phyloP scores from a whole-genome alignment of 768 basidiomycete genomes.

The Tricholoma sp. region DNA sequence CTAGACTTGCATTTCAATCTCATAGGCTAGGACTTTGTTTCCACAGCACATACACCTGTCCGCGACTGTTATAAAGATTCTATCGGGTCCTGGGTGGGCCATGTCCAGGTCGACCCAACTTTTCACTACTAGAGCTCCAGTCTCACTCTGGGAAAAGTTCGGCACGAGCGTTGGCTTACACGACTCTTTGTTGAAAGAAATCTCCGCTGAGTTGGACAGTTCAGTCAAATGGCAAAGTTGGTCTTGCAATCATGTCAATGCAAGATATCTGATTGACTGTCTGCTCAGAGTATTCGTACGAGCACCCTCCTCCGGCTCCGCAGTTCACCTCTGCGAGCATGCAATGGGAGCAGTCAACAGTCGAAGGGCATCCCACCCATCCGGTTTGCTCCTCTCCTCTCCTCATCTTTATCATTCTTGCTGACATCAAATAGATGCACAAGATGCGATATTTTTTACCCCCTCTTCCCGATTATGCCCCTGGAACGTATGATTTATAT shows the following conservation, averaged over 20 bases:
- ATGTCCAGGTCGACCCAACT: conserved; percentile 20
- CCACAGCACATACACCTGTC: conserved; percentile 26
- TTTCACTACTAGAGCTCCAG: conserved; percentile 26
- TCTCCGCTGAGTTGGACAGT: conserved; percentile 42
- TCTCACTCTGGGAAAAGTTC: conserved; percentile 41
- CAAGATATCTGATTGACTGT: neutral
- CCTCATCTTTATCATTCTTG: neutral
- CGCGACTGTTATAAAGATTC: conserved; percentile 18
- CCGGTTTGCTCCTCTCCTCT: conserved; percentile 32
- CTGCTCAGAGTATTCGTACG: conserved; percentile 39
- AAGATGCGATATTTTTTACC: conserved; percentile 48
- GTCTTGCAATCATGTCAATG: conserved; percentile 6
- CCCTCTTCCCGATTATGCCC: conserved; percentile 39
- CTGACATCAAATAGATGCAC: conserved; percentile 42
- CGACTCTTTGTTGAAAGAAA: conserved; percentile 29
- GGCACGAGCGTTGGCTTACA: conserved; percentile 32
- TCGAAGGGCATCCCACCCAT: conserved; percentile 57
- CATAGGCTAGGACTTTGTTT: neutral
- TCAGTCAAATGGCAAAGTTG: conserved; percentile 51
- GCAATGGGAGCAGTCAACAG: conserved; percentile 57
- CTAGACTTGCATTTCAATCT: neutral
- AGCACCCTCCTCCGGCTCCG: conserved; percentile 42
- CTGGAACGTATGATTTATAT: conserved; percentile 46
- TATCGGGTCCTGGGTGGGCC: conserved; percentile 24
- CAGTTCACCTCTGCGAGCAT: conserved; percentile 43